Evolutionary conservation across 2,329 filamentous ascomycete species (phyloP), one percentile per base, ranked within the genome.

Genomic region (Chrysoporthe austroafricana): DNA sequence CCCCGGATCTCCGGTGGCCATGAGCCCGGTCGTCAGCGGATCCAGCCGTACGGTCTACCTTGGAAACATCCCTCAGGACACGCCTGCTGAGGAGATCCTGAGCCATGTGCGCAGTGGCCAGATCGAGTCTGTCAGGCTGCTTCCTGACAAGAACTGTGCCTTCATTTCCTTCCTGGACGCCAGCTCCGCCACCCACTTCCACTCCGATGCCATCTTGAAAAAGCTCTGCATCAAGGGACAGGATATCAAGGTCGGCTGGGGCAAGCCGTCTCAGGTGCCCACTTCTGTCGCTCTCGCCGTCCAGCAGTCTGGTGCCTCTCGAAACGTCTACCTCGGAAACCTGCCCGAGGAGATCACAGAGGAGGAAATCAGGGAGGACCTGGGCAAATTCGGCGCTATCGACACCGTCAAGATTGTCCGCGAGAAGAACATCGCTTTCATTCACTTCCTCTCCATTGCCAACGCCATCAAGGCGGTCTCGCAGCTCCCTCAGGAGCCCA

Each of bases 181-280:
- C 75, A 97, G 94, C 82, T 97, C 96, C 42, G 96, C 96, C 66
- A 98, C 95, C 32, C 96, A 99, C 79, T 99, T 99, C 83, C 96
- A 99, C 84, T 99, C 96, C 26, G 96, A 99, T 85, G 96, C 96
- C 73, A 99, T 99, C 81, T 88, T 99, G 87, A 99, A 99, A 86
- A 99, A 98, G 86, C 88, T 99, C 77, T 94, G 94, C 75, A 97
- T 99, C 83, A 94, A 97, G 81, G 95, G 95, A 36, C 96, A 98
- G 83, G 96, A 99, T 79, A 97, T 99, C 84, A 99, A 99, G 85
- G 94, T 99, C 75, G 96, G 96, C 71, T 99, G 96, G 96, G 96
- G 96, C 71, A 99, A 99, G 82, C 95, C 96, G 43, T 98, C 96
- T 3, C 95, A 97, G 80, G 96, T 99, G 0, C 96, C 96, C 3